Conservation (phyloP, 78 protist species). For the Dictyostelium capitatum region DNA sequence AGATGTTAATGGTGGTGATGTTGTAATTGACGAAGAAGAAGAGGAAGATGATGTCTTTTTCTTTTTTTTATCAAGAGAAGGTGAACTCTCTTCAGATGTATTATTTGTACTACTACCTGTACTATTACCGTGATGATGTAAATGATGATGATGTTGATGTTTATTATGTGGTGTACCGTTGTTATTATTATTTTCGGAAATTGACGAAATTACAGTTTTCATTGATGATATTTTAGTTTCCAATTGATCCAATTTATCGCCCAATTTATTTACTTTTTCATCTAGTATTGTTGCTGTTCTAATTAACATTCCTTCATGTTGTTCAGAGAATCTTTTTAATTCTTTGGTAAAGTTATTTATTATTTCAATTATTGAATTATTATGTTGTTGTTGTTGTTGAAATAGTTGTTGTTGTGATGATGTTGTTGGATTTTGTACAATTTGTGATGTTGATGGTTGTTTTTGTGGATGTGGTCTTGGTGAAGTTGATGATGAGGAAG, state of each 20-base stretch:
- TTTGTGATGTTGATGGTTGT: slow-evolving; percentile 3
- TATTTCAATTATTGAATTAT: slow-evolving; percentile 9
- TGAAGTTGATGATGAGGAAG: slow-evolving; percentile 22
- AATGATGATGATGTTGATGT: not conserved
- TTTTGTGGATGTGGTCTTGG: slow-evolving; percentile 1
- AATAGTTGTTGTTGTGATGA: not conserved
- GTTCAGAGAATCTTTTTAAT: slow-evolving; percentile 28
- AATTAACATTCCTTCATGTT: slow-evolving; percentile 53
- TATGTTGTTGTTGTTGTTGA: not conserved
- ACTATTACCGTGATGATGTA: not conserved
- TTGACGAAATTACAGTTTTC: slow-evolving; percentile 34
- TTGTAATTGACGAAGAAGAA: not conserved
- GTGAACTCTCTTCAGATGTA: slow-evolving; percentile 6
- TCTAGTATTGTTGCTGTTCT: slow-evolving; percentile 50
- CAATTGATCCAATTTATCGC: slow-evolving; percentile 65
- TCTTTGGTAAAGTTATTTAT: slow-evolving; percentile 33
- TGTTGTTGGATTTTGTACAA: not conserved
- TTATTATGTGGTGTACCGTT: slow-evolving; percentile 5
- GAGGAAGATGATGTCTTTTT: not conserved
- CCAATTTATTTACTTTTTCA: slow-evolving; percentile 55
- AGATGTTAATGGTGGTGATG: not conserved
- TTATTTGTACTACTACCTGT: not conserved
- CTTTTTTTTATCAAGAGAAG: not conserved
- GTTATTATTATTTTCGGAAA: slow-evolving; percentile 6
- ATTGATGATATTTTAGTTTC: slow-evolving; percentile 36